These are phyloP conservation scores for Pythium inflatum DNA, from an alignment of 352 stramenopile species.

Conservation along the genomic window DNA sequence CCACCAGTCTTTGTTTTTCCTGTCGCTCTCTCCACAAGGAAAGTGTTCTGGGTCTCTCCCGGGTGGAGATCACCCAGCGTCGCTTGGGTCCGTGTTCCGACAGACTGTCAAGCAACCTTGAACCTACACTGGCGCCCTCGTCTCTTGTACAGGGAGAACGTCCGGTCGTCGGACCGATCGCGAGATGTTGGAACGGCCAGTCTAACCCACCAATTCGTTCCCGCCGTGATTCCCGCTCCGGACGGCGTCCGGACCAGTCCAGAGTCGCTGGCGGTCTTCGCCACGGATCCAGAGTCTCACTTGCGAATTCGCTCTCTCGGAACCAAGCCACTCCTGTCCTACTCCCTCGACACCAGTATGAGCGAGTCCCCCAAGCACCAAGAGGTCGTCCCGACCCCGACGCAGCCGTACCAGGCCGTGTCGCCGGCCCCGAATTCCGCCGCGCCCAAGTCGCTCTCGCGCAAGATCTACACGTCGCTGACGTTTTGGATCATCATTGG, in stretches of 20 bases:
- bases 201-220: too few relatives aligned
- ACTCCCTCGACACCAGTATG: not conserved
- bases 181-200: too few relatives aligned
- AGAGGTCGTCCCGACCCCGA: constrained; percentile 6
- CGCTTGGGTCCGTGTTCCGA: too few relatives aligned
- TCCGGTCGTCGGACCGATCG: too few relatives aligned
- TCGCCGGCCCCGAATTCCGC: constrained; percentile 24
- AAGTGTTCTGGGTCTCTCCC: too few relatives aligned
- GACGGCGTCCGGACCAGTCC: not conserved
- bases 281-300: constrained; percentile 1
- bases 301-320: constrained; percentile 2
- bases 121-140: too few relatives aligned
- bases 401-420: constrained; percentile 38
- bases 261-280: not conserved
- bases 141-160: too few relatives aligned
- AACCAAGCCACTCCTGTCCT: not conserved
- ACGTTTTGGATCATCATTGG: constrained; percentile 65
- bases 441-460: constrained; percentile 32
- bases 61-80: too few relatives aligned
- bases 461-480: constrained; percentile 51
- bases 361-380: constrained; percentile 5
- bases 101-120: too few relatives aligned
- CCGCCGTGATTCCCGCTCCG: too few relatives aligned
- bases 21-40: too few relatives aligned
- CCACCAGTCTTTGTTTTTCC: too few relatives aligned